These are phyloP conservation scores for Monosporascus cannonballus DNA, from an alignment of 2,329 filamentous ascomycete genomes.

Conservation along the genomic window DNA sequence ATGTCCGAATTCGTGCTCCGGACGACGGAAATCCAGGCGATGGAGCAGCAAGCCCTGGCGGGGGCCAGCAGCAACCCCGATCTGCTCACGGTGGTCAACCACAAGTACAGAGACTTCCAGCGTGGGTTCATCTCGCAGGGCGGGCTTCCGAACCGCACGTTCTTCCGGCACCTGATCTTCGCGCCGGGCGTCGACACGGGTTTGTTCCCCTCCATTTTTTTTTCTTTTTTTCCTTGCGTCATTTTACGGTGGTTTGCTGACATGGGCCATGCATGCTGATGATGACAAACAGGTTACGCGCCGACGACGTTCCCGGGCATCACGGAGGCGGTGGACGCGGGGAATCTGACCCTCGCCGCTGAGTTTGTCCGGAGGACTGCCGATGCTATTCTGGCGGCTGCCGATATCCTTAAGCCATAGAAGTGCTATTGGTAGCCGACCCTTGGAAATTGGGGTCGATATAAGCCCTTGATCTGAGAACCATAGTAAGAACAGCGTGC, in stretches of 20 bases:
- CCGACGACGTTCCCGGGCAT: constrained; percentile 26
- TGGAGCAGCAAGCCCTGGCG: constrained; percentile 24
- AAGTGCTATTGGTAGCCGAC: not conserved
- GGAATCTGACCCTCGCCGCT: constrained; percentile 19
- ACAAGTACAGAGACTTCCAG: constrained; percentile 43
- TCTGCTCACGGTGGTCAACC: constrained; percentile 33
- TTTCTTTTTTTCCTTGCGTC: too few species aligned
- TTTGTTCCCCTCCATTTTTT: constrained; percentile 21
- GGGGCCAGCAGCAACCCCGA: constrained; percentile 16
- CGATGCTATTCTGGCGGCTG: constrained; percentile 19
- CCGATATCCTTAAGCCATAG: constrained; percentile 20
- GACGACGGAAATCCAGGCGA: constrained; percentile 26
- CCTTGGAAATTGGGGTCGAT: not conserved
- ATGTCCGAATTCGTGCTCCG: constrained; percentile 30
- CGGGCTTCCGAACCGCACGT: constrained; percentile 38
- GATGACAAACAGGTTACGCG: constrained; percentile 18
- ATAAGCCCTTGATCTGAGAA: too few species aligned
- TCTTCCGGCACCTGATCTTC: constrained; percentile 40
- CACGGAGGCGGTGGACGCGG: constrained; percentile 20
- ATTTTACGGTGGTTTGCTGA: too few species aligned
- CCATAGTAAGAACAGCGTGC: too few species aligned
- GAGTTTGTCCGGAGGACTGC: constrained; percentile 23
- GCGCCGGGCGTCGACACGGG: constrained; percentile 42
- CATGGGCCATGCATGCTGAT: too few species aligned
- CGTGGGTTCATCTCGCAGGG: constrained; percentile 42